These are phyloP conservation scores for Parathielavia appendiculata DNA, from an alignment of 495 filamentous ascomycete genomes.

Conservation along the genomic window DNA sequence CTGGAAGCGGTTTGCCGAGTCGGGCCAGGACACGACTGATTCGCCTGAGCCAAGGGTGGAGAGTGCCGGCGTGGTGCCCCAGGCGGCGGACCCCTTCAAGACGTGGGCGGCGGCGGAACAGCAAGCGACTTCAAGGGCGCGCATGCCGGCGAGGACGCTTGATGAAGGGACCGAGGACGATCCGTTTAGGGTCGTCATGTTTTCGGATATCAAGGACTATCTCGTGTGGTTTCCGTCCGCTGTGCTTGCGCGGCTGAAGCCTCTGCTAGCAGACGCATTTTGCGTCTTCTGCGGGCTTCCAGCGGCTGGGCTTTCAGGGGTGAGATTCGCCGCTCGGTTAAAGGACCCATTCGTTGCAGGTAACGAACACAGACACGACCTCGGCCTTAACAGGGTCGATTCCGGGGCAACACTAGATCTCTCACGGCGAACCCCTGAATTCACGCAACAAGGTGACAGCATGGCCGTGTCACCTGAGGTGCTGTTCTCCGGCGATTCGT, in stretches of 20 bases:
- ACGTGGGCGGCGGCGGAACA: conserved; percentile 61
- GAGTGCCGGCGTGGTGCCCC: conserved; percentile 17
- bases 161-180: conserved; percentile 65
- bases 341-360: conserved; percentile 38
- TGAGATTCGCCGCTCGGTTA: conserved; percentile 14
- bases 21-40: conserved; percentile 27
- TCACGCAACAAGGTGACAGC: conserved; percentile 31
- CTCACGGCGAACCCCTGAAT: conserved; percentile 30
- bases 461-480: conserved; percentile 34
- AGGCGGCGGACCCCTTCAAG: conserved; percentile 37
- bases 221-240: conserved; percentile 49
- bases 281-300: conserved; percentile 67
- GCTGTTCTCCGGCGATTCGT: conserved; percentile 33
- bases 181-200: conserved; percentile 71
- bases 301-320: conserved; percentile 30
- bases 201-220: conserved; percentile 64
- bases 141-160: conserved; percentile 61
- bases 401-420: conserved; percentile 10
- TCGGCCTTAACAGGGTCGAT: background rate
- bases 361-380: conserved; percentile 14
- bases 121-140: conserved; percentile 41
- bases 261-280: conserved; percentile 58
- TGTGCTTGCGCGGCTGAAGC: conserved; percentile 31
- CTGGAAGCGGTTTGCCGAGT: conserved; percentile 56
- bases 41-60: conserved; percentile 34